Evolutionary conservation across 257 asterid genomes (phyloP).

Genomic region (Penstemon barbatus): DNA sequence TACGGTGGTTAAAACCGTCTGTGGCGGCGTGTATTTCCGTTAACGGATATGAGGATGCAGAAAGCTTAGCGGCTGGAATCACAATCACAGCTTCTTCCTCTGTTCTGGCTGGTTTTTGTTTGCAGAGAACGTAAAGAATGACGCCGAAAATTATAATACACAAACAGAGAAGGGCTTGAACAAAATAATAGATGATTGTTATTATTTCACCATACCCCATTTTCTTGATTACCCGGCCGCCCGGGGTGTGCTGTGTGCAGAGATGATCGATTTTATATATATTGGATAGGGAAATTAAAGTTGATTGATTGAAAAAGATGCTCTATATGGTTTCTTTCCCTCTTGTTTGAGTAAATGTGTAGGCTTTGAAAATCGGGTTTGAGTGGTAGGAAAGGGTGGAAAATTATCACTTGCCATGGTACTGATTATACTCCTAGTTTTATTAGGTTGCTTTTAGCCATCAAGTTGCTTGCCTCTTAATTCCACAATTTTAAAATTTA

Average conservation of each 20-base stretch:
- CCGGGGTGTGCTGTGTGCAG: too few relatives aligned
- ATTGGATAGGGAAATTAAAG: not conserved
- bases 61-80: constrained; percentile 37
- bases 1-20: constrained; percentile 69
- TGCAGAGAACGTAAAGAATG: constrained; percentile 49
- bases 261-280: too few relatives aligned
- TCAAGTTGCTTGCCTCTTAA: constrained; percentile 25
- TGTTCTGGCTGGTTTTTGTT: constrained; percentile 34
- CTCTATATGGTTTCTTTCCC: not conserved
- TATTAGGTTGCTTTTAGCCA: constrained; percentile 41
- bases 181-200: constrained; percentile 37
- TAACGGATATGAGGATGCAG: constrained; percentile 44
- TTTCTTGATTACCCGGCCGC: constrained; percentile 1
- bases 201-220: constrained; percentile 41
- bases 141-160: constrained; percentile 32
- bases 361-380: constrained; percentile 28
- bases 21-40: constrained; percentile 85
- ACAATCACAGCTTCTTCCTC: constrained; percentile 31
- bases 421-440: too few relatives aligned
- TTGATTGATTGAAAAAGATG: constrained; percentile 20
- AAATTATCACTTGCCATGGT: constrained; percentile 3
- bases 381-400: constrained; percentile 32
- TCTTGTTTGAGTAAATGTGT: constrained; percentile 27
- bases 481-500: constrained; percentile 12
- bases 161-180: constrained; percentile 40